A percentile compares a stretch with the other conserved stretches of the same genome.
These are phyloP conservation scores for Dentipellis fragilis DNA, from an alignment of 768 basidiomycete genomes.

Conservation along the genomic window DNA sequence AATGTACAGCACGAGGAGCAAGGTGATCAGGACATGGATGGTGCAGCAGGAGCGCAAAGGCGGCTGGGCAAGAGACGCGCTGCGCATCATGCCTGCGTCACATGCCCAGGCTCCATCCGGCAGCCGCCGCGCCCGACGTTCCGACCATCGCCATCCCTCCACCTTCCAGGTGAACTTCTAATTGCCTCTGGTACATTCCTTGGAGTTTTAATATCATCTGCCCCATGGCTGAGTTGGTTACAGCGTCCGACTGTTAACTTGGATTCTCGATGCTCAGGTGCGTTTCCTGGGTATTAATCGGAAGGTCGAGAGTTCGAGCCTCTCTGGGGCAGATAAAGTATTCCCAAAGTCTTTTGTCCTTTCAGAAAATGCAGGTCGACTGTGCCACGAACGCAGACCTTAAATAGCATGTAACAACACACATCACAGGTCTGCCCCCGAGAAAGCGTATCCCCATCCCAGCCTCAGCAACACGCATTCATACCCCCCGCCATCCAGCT, in stretches of 20 bases:
- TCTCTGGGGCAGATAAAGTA: no score
- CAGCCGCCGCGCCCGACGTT: background rate
- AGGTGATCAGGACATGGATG: background rate
- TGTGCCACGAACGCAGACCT: no score
- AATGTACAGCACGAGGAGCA: background rate
- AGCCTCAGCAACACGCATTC: slow-evolving; percentile 13
- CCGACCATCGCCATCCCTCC: background rate
- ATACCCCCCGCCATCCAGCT: slow-evolving; percentile 60
- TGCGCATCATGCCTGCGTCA: background rate
- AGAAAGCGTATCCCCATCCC: no score
- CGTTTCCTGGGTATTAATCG: no score
- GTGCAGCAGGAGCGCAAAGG: background rate
- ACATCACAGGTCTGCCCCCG: no score
- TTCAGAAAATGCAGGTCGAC: no score
- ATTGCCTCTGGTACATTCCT: no score
- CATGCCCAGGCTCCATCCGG: background rate
- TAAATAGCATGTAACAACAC: no score
- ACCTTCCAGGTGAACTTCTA: no score
- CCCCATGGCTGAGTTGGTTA: slow-evolving; percentile 45
- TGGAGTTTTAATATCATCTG: slow-evolving; percentile 18
- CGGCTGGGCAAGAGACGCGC: background rate
- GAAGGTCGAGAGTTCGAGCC: no score
- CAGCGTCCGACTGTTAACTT: slow-evolving; percentile 38
- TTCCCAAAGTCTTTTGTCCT: no score
- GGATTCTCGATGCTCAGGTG: no score